phyloP scores from a whole-genome alignment of 441 rosid genomes.

The Syzygium malaccense region DNA sequence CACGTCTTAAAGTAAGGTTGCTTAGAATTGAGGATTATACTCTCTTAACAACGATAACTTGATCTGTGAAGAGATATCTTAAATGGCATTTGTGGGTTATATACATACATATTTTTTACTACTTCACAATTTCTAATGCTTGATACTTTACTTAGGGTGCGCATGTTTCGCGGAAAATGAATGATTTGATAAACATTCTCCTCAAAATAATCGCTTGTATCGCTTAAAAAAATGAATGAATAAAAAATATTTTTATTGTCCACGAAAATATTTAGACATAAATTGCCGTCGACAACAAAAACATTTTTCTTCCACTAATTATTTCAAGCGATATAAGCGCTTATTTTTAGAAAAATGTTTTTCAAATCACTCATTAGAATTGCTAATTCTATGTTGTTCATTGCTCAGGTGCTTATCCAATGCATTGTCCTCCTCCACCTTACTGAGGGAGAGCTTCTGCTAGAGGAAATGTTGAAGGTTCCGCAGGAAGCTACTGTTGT shows the following conservation, averaged over 20 bases:
- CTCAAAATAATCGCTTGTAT: fast-evolving
- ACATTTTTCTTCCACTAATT: fast-evolving
- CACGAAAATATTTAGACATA: fast-evolving
- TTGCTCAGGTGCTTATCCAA: slow-evolving; percentile 44
- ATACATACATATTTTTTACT: too few relatives aligned
- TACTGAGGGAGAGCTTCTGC: slow-evolving; percentile 28
- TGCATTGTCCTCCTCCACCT: slow-evolving; percentile 48
- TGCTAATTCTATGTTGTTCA: not conserved
- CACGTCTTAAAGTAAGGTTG: too few relatives aligned
- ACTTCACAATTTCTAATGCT: not conserved
- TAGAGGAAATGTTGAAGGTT: not conserved
- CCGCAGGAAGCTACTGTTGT: not conserved
- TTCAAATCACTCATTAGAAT: not conserved
- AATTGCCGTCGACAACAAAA: fast-evolving
- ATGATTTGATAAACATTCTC: fast-evolving
- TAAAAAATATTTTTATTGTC: too few relatives aligned
- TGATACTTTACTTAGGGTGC: not conserved
- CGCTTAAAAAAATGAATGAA: fast-evolving
- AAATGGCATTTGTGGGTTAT: fast-evolving
- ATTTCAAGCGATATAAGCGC: fast-evolving
- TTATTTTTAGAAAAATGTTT: too few relatives aligned
- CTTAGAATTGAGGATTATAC: fast-evolving
- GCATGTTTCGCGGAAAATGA: fast-evolving
- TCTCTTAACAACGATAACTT: too few relatives aligned
- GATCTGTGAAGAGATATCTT: not conserved